Evolutionary conservation across 441 rosid species (phyloP), one percentile per base, ranked within the genome.

Genomic region (Pelargonium citronellum): DNA sequence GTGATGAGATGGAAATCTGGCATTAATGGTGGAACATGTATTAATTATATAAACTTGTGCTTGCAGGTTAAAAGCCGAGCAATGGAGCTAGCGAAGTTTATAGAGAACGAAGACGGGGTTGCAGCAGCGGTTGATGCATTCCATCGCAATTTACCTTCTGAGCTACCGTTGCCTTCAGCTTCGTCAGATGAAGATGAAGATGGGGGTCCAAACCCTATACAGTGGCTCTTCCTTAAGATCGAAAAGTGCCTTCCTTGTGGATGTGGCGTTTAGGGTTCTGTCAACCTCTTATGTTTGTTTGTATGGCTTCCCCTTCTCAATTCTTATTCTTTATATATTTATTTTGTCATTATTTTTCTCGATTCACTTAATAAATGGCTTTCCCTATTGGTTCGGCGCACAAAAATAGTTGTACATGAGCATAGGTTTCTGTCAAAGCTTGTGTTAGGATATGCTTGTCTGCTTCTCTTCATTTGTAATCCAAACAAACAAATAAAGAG

Each of bases 21-120:
- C 1, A 24, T 47, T 22, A 16, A 13, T 69, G 47, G 20, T 30
- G 44, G 12, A 9, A 61, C 30, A 19, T 7, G 5, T 4, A 19
- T 39, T 17, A 11, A 7, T 51, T 27, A 15, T 44, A 37, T 41
- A 8, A 44, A 17, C 49, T 44, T 2, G 43, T 39, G 43, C 24
- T 73, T 63, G 12, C 85, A 95, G 99, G 93, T 95, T 70, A 92
- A 89, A 81, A 74, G 87, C 39, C 85, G 47, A 66, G 91, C 89
- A 16, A 85, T 81, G 86, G 95, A 89, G 68, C 65, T 90, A 55
- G 96, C 96, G 0, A 87, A 87, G 76, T 68, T 81, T 74, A 85
- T 95, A 64, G 97, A 87, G 82, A 95, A 87, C 11, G 99, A 95
- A 81, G 98, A 92, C 64, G 99, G 99, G 19, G 98, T 92, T 55